Evolutionary conservation across 495 filamentous ascomycete species (phyloP), one percentile per base, ranked within the genome.

Genomic region (Neurospora terricola): DNA sequence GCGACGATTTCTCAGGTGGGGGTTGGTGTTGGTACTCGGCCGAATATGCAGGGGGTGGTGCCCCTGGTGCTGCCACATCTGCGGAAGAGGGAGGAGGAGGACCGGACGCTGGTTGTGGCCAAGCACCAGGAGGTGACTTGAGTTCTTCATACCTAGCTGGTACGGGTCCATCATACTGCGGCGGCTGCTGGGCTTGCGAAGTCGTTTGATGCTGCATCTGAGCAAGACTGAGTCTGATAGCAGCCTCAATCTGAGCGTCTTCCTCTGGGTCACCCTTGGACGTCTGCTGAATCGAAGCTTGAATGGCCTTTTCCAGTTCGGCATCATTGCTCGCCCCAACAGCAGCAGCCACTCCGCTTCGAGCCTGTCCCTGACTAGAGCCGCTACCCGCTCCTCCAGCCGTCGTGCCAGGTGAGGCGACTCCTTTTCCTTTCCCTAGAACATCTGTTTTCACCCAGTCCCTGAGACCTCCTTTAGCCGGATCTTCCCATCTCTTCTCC

Each of bases 241-340:
- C 91, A 30, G 86, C 81, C 78, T 93, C 92, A 72, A 94, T 84
- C 72, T 86, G 83, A 42, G 83, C 84, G 74, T 94, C 92, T 77
- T 94, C 89, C n/a, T 86, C 84, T 1, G 82, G 74, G 75, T 94
- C 82, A 38, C 92, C 92, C 1, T 80, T 82, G 16, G 91, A 93
- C 8, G 91, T 93, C 76, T 90, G 86, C 21, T 81, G 81, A 2
- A 94, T 90, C 6, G 92, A 92, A 37, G 82, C 81, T 45, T 84
- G 84, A 74, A 95, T 93, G 2, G 91, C 92, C 23, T 83, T 80
- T 75, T 93, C 91, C 71, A 93, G 88, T 73, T 91, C 89, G 14
- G 84, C 81, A 40, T 84, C 82, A 75, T 72, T 81, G 75, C 54
- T 66, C 27, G 54, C 54, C 27, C 54, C 54, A 12, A 66, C 54